Evolutionary conservation across 1,139 yeast genomes (phyloP).

Genomic region (Sugiyamaella sp.): DNA sequence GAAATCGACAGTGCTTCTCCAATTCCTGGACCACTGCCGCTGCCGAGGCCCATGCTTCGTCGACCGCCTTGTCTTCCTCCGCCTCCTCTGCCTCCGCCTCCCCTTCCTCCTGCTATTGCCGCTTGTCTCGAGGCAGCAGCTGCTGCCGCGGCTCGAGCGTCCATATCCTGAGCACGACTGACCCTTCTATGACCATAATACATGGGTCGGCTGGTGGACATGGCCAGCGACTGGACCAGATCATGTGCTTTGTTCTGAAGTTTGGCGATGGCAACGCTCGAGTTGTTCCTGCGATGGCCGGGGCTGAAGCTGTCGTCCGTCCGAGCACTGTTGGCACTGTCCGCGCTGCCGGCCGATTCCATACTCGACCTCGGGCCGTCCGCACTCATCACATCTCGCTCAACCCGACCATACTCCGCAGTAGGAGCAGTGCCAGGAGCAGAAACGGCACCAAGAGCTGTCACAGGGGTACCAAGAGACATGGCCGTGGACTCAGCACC

Average conservation of each 20-base stretch:
- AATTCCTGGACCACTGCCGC: too few species aligned
- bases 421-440: not conserved
- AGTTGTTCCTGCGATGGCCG: not conserved
- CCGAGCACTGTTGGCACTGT: not conserved
- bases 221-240: slow-evolving; percentile 9
- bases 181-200: slow-evolving; percentile 11
- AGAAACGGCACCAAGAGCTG: too few species aligned
- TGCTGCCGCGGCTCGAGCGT: not conserved
- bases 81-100: not conserved
- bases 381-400: not conserved
- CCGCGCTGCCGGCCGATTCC: not conserved
- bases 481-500: too few species aligned
- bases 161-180: not conserved
- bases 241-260: slow-evolving; percentile 11
- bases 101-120: not conserved
- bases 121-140: not conserved
- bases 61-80: too few species aligned
- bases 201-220: not conserved
- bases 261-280: slow-evolving; percentile 5
- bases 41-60: too few species aligned
- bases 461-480: too few species aligned
- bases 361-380: slow-evolving; percentile 5
- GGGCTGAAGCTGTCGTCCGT: not conserved
- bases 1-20: not conserved
- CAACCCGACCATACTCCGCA: too few species aligned